Conservation (phyloP, 1,139 yeast genomes). For the Suhomyces wounanorum region DNA sequence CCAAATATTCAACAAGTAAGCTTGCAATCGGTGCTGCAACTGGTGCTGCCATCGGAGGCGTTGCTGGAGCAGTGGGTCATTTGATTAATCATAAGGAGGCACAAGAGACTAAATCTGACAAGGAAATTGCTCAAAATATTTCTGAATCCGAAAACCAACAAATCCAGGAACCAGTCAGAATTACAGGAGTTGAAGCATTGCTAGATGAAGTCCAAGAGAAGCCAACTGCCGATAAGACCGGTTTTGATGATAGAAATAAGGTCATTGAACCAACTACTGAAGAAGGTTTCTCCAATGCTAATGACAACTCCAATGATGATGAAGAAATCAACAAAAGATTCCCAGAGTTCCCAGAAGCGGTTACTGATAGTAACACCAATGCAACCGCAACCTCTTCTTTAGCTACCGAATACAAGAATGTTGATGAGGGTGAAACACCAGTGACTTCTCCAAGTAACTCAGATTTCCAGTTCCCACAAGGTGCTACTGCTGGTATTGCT, state of each 20-base stretch:
- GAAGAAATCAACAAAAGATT: constrained; percentile 14
- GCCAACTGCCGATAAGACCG: constrained; percentile 32
- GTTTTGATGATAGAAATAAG: constrained; percentile 27
- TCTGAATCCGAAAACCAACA: background rate
- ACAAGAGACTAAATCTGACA: background rate
- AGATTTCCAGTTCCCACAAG: constrained; percentile 56
- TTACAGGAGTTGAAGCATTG: constrained; percentile 15
- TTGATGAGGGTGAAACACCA: constrained; percentile 50
- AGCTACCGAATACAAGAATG: constrained; percentile 31
- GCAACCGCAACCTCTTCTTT: constrained; percentile 41
- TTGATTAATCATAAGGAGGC: constrained; percentile 6
- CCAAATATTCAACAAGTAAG: constrained; percentile 23
- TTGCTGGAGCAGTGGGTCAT: constrained; percentile 21
- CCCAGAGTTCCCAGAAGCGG: constrained; percentile 22
- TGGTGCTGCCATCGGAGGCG: constrained; percentile 29
- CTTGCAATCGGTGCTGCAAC: constrained; percentile 33
- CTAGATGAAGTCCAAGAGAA: constrained; percentile 29
- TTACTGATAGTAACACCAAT: constrained; percentile 25
- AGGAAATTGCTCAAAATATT: background rate
- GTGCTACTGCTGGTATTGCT: constrained; percentile 29
- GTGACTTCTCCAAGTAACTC: constrained; percentile 58
- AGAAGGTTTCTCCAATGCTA: constrained; percentile 5
- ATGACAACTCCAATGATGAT: constrained; percentile 1
- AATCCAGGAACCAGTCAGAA: background rate
- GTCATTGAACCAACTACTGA: constrained; percentile 9